Evolutionary conservation across 331 rosid genomes (phyloP), one percentile per base, ranked within the genome.

Genomic region (Acacia concinna): DNA sequence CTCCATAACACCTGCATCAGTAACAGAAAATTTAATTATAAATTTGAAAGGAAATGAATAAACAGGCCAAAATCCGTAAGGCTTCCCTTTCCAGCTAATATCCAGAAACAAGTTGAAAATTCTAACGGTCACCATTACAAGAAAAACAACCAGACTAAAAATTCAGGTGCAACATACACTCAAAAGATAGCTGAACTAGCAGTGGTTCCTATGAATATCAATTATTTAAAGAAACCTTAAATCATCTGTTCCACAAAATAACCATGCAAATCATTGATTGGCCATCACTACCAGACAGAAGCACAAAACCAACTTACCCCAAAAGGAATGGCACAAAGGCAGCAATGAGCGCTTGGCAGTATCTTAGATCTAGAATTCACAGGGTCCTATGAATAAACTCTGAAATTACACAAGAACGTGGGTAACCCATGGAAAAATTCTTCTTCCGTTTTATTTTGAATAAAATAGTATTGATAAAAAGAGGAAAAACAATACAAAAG

Each of bases 1-100:
- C 95, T 90, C 97, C 99, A 96, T 93, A 82, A 64, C 84, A 86
- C 98, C 98, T 96, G 97, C 81, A 74, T 81, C 85, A 86, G 80
- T 40, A 82, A 76, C 62, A 68, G 59, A 38, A 83, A 74, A 46
- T 17, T 2, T 30, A 59, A 14, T 81, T 46, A 69, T 51, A 54
- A 71, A 81, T 79, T 72, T 46, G 41, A 75, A n/a, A 34, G 51
- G 76, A 28, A 59, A 56, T n/a, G 63, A 71, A 69, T 27, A 41
- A 80, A 65, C 18, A 71, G 25, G 37, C 30, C 64, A 56, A 49
- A 68, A 68, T 49, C 72, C 65, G 47, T 40, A 75, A 75, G 23
- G 40, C 30, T 57, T 49, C 6, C 62, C 59, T 38, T 68, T 56
- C 51, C 78, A 75, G 66, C 47, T 75, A 51, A 75, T 69, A 68